phyloP scores from a whole-genome alignment of 2,329 filamentous ascomycete species.

The Aspergillus fischeri region DNA sequence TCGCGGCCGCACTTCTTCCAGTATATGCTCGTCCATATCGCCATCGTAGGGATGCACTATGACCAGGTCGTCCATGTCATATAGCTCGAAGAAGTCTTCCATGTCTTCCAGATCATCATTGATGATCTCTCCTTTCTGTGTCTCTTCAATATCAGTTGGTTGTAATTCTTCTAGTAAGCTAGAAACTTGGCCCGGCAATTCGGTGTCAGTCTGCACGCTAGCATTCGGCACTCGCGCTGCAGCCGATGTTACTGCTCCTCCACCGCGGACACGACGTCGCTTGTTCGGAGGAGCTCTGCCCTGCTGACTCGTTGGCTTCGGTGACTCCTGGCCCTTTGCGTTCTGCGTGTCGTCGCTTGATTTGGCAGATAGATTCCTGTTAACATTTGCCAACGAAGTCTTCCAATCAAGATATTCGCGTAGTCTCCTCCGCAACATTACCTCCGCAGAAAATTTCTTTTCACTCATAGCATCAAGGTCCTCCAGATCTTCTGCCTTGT shows the following conservation, averaged over 20 bases:
- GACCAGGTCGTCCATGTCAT: constrained; percentile 84
- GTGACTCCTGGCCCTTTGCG: constrained; percentile 19
- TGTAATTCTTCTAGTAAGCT: constrained; percentile 77
- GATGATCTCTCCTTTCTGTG: constrained; percentile 64
- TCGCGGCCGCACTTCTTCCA: constrained; percentile 87
- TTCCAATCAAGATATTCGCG: constrained; percentile 90
- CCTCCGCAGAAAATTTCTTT: constrained; percentile 66
- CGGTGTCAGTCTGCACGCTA: constrained; percentile 68
- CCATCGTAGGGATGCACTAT: constrained; percentile 92
- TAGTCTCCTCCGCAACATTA: constrained; percentile 86
- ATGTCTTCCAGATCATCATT: constrained; percentile 81
- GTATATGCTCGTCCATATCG: constrained; percentile 91
- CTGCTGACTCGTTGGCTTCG: constrained; percentile 28
- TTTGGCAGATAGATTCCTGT: constrained; percentile 42
- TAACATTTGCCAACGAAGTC: constrained; percentile 80
- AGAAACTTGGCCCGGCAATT: constrained; percentile 77
- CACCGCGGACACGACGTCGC: constrained; percentile 76
- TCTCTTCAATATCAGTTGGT: constrained; percentile 71
- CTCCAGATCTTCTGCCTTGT: constrained; percentile 41
- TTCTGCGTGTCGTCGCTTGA: constrained; percentile 19
- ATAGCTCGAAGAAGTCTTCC: constrained; percentile 88
- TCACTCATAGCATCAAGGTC: constrained; percentile 50
- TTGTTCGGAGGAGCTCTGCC: constrained; percentile 76
- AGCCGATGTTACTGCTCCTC: constrained; percentile 57
- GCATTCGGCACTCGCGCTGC: constrained; percentile 66